phyloP scores from a whole-genome alignment of 2,329 filamentous ascomycete genomes.

The Aspergillus novoparasiticus region DNA sequence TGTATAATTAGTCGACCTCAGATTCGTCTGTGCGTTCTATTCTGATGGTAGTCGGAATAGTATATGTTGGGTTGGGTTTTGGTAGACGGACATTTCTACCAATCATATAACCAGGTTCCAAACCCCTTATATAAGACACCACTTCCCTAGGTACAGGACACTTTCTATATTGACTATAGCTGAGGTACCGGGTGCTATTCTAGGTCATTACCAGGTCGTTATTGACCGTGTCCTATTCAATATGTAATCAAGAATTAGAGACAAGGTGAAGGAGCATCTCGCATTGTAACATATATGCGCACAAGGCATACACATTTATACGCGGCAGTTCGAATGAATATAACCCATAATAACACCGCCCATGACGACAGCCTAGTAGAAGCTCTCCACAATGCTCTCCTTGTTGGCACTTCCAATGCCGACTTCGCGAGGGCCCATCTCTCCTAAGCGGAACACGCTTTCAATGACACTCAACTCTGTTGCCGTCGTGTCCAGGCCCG shows the following conservation, averaged over 20 bases:
- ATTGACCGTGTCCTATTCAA: not conserved
- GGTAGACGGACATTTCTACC: not conserved
- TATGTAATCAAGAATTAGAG: not conserved
- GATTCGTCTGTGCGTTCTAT: not conserved
- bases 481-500: conserved; percentile 91
- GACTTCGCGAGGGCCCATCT: conserved; percentile 71
- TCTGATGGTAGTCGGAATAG: not conserved
- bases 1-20: not conserved
- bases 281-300: not conserved
- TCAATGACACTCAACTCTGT: conserved; percentile 96
- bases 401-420: conserved; percentile 65
- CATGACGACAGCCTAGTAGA: conserved; percentile 66
- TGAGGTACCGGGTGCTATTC: not conserved
- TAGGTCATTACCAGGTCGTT: not conserved
- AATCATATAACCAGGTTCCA: not conserved
- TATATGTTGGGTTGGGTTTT: not conserved
- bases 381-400: conserved; percentile 98
- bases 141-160: not conserved
- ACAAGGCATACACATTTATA: not conserved
- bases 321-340: no score
- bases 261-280: not conserved
- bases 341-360: not conserved
- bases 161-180: not conserved
- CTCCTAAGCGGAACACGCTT: conserved; percentile 90
- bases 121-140: not conserved